These are phyloP conservation scores for Danielia oregonensis DNA, from an alignment of 805 yeast genomes.

Conservation along the genomic window DNA sequence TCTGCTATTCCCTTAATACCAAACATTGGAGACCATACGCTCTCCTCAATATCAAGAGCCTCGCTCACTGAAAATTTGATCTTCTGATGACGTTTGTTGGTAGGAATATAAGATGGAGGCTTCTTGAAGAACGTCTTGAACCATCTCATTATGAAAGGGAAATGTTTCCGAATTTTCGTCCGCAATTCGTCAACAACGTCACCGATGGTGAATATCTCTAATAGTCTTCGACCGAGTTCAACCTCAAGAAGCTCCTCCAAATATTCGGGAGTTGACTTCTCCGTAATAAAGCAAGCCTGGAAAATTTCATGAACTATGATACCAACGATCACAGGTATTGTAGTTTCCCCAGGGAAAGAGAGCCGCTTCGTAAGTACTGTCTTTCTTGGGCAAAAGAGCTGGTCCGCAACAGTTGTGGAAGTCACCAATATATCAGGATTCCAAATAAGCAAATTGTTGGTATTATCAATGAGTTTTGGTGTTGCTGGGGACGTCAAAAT, in stretches of 20 bases:
- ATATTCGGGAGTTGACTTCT: conserved; percentile 33
- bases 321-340: conserved; percentile 73
- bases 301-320: conserved; percentile 75
- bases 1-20: conserved; percentile 91
- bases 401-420: conserved; percentile 77
- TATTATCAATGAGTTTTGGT: conserved; percentile 49
- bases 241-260: conserved; percentile 37
- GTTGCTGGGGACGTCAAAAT: conserved; percentile 42
- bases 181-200: conserved; percentile 44
- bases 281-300: conserved; percentile 48
- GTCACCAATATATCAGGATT: conserved; percentile 81
- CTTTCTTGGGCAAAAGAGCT: conserved; percentile 68
- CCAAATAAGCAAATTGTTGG: conserved; percentile 64
- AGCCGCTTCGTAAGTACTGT: conserved; percentile 59
- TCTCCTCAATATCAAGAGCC: conserved; percentile 83
- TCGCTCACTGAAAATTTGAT: conserved; percentile 53
- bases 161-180: conserved; percentile 43
- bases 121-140: conserved; percentile 40
- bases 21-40: conserved; percentile 84
- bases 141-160: conserved; percentile 53
- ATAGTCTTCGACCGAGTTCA: conserved; percentile 39
- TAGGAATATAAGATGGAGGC: conserved; percentile 20
- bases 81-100: conserved; percentile 24
- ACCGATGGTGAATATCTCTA: conserved; percentile 56
- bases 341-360: conserved; percentile 59